Base-by-base conservation (phyloP, 2,329 filamentous ascomycete genomes). In the Ciborinia camelliae region DNA sequence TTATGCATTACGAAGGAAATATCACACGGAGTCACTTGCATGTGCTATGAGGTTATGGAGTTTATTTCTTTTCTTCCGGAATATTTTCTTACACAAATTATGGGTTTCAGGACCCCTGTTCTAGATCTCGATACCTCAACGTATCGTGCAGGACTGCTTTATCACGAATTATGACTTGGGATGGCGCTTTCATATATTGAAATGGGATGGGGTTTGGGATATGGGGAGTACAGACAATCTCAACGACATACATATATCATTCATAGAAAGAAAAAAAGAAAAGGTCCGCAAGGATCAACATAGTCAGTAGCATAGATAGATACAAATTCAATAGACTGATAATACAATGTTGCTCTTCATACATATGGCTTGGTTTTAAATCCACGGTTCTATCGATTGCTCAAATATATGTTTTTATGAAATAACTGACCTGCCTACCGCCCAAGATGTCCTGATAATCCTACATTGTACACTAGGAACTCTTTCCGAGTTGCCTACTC, bases 181-280 rank as follows among this genome's bases (percentile, higher is more conserved):
- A 45, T 30, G 54, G 54, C 54, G 54, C 54, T 58, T 47, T 58
- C 41, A 41, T 37, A 47, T 54, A 23, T 58, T 59, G 39, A 37
- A 9, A 37, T 53, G 54, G 63, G 43, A 23, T 45, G 2, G 64
- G 18, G 15, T 30, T 15, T 48, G 4, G 55, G 30, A 28, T n/a
- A 43, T 37, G 23, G 45, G 45, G 55, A 59, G 41, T 47, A 47
- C 20, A 51, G 52, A 48, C 37, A 59, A 63, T 58, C 55, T 47
- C 41, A 63, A 63, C 63, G 50, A 66, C 50, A 50, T 58, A 59
- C 52, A 63, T 58, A 52, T 66, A 53, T 66, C 18, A 39, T 51
- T 51, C 8, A 39, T 61, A 61, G 43, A 61, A 50, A 35, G 15
- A 35, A 50, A 60, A 47, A 61, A 51, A 61, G 58, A 58, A 58